Conservation (phyloP, 148 eudicot species). For the Pharnaceum exiguum region DNA sequence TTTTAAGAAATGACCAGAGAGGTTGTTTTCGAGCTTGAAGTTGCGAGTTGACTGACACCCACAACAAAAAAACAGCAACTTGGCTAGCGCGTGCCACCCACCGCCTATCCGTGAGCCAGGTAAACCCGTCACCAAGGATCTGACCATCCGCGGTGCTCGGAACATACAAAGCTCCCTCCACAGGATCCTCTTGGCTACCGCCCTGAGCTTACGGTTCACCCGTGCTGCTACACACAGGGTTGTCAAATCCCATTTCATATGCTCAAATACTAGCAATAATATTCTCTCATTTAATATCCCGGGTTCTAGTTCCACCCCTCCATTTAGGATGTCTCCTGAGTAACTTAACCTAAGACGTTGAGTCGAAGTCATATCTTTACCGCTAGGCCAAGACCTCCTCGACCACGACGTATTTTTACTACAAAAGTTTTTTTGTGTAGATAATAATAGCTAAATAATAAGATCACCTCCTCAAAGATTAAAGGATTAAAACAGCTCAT, state of each 20-base stretch:
- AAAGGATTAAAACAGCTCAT: background rate
- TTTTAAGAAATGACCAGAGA: conserved; percentile 54
- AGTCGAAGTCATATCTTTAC: background rate
- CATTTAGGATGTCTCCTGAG: conserved; percentile 13
- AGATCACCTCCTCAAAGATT: background rate
- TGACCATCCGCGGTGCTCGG: conserved; percentile 55
- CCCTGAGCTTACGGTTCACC: conserved; percentile 51
- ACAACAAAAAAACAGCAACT: conserved; percentile 65
- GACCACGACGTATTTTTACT: background rate
- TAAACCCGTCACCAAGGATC: conserved; percentile 34
- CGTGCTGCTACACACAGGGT: conserved; percentile 41
- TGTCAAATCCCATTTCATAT: conserved; percentile 61
- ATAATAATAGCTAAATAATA: background rate
- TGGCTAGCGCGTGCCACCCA: conserved; percentile 80
- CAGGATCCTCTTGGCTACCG: conserved; percentile 51
- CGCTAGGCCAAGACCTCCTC: too few species aligned
- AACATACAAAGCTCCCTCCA: conserved; percentile 60
- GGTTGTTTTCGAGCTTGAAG: conserved; percentile 14
- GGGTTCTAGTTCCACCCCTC: conserved; percentile 24
- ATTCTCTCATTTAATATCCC: conserved; percentile 55
- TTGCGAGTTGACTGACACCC: conserved; percentile 55
- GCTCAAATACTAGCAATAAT: conserved; percentile 45
- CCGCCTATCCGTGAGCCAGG: conserved; percentile 44
- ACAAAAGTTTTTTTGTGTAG: background rate
- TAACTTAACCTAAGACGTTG: conserved; percentile 20